Conservation (phyloP, 1,139 yeast genomes). For the Saccharomyces pastorianus region DNA sequence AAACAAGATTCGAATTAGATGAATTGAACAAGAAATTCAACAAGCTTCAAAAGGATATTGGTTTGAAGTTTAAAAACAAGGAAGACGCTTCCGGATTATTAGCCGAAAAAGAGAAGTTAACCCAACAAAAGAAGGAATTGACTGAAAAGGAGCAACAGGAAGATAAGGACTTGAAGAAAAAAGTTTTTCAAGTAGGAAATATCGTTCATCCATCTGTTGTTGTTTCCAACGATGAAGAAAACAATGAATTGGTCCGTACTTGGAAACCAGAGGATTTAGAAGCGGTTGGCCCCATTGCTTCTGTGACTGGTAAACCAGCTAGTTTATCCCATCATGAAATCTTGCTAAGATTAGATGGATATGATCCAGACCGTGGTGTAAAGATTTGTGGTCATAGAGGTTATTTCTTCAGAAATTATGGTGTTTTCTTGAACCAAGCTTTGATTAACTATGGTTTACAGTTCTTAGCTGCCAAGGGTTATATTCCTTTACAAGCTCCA, state of each 20-base stretch:
- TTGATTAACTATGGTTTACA: conserved; percentile 89
- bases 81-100: conserved; percentile 85
- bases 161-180: conserved; percentile 62
- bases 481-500: conserved; percentile 93
- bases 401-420: conserved; percentile 86
- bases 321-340: conserved; percentile 91
- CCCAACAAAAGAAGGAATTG: conserved; percentile 59
- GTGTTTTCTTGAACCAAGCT: conserved; percentile 97
- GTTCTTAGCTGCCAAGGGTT: conserved; percentile 72
- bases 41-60: conserved; percentile 86
- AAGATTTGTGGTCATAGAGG: conserved; percentile 98
- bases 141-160: conserved; percentile 67
- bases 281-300: conserved; percentile 53
- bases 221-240: conserved; percentile 77
- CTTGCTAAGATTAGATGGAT: conserved; percentile 87
- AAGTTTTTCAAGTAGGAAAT: conserved; percentile 88
- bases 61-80: conserved; percentile 83
- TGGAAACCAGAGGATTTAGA: conserved; percentile 72
- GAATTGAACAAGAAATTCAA: conserved; percentile 80
- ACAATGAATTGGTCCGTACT: conserved; percentile 76
- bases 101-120: conserved; percentile 68
- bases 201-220: conserved; percentile 88
- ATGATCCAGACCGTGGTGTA: conserved; percentile 98
- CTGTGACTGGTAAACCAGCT: conserved; percentile 71
- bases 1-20: conserved; percentile 84